These are phyloP conservation scores for Trichomonascaceae sp. DNA, from an alignment of 1,139 yeast species.

Conservation along the genomic window DNA sequence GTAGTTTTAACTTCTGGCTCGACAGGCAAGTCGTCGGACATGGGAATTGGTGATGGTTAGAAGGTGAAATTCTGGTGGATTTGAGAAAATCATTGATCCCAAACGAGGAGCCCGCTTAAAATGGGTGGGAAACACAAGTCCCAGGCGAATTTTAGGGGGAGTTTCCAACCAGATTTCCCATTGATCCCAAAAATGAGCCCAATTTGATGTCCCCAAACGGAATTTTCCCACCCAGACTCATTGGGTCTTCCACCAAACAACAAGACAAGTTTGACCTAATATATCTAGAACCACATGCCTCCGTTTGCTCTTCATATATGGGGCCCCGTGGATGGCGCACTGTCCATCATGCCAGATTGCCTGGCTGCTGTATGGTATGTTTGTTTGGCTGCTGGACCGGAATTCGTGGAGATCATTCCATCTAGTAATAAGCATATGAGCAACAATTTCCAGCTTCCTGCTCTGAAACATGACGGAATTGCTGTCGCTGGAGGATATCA, in stretches of 20 bases:
- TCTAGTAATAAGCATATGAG: conserved; percentile 59
- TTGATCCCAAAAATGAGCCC: too few species aligned
- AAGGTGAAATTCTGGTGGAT: background rate
- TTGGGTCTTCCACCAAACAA: too few species aligned
- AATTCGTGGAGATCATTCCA: conserved; percentile 39
- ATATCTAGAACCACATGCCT: background rate
- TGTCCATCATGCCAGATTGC: conserved; percentile 41
- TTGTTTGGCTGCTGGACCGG: conserved; percentile 18
- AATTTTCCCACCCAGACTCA: too few species aligned
- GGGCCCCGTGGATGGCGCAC: conserved; percentile 39
- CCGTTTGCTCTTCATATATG: conserved; percentile 48
- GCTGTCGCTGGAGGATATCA: conserved; percentile 43
- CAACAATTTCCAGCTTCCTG: conserved; percentile 46
- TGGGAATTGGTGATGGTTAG: background rate
- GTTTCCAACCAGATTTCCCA: too few species aligned
- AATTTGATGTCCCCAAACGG: too few species aligned
- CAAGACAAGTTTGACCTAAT: too few species aligned
- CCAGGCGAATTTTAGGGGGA: too few species aligned
- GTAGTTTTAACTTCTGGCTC: background rate
- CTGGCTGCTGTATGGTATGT: conserved; percentile 39
- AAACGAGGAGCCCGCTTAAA: background rate
- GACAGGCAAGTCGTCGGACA: background rate
- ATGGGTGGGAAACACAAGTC: background rate
- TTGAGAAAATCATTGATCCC: background rate
- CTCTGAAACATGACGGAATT: conserved; percentile 35